phyloP scores from a whole-genome alignment of 2,329 filamentous ascomycete species.

The Ascochyta clinopodiicola region DNA sequence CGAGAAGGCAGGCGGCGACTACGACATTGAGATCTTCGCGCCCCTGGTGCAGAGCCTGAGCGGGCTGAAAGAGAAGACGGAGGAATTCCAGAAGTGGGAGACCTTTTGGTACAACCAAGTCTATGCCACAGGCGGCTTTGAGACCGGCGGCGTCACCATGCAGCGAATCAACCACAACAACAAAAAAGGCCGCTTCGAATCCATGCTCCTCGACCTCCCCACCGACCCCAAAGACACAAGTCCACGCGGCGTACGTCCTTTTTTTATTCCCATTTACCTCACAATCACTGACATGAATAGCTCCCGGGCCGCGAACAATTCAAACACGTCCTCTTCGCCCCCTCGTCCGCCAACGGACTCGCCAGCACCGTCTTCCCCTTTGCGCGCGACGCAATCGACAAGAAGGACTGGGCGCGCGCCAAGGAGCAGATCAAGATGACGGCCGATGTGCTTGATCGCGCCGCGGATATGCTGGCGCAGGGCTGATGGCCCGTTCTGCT shows the following conservation, averaged over 20 bases:
- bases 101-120: slow-evolving; percentile 76
- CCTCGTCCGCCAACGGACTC: slow-evolving; percentile 75
- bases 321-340: slow-evolving; percentile 90
- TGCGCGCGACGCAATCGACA: slow-evolving; percentile 80
- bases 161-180: slow-evolving; percentile 79
- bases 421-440: slow-evolving; percentile 50
- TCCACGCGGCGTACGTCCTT: slow-evolving; percentile 67
- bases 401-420: slow-evolving; percentile 72
- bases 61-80: slow-evolving; percentile 65
- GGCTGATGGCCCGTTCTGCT: too few relatives aligned
- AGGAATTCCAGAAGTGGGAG: slow-evolving; percentile 78
- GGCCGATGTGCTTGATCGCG: too few relatives aligned
- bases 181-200: slow-evolving; percentile 82
- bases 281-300: slow-evolving; percentile 16
- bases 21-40: slow-evolving; percentile 59
- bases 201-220: slow-evolving; percentile 78
- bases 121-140: slow-evolving; percentile 74
- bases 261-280: background rate
- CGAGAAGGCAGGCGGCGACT: slow-evolving; percentile 50
- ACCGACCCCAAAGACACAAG: slow-evolving; percentile 53
- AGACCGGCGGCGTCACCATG: slow-evolving; percentile 71
- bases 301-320: slow-evolving; percentile 88
- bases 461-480: too few relatives aligned
- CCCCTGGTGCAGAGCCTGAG: slow-evolving; percentile 69
- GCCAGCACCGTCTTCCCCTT: slow-evolving; percentile 75